A percentile compares a stretch with the other conserved stretches of the same genome.
Evolutionary conservation across 306 rosid genomes (phyloP).

Genomic region (Sophora flavescens): DNA sequence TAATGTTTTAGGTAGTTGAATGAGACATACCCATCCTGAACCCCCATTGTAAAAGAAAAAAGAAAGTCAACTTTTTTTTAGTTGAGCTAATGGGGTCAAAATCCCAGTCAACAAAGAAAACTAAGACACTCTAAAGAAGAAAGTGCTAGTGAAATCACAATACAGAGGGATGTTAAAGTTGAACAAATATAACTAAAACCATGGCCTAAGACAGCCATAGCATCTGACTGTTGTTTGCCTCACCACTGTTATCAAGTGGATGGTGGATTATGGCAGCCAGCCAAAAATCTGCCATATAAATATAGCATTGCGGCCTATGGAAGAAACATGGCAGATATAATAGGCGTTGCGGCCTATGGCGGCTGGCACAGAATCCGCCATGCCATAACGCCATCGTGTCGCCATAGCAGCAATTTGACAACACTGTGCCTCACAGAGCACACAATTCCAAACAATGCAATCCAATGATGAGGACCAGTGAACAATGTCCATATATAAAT

Average conservation of each 20-base stretch:
- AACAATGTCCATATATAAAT: background rate
- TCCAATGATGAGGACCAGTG: background rate
- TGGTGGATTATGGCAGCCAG: no score
- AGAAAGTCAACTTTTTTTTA: background rate
- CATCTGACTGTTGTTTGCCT: background rate
- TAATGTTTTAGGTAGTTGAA: slow-evolving; percentile 23
- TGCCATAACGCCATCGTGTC: no score
- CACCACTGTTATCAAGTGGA: background rate
- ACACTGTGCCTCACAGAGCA: background rate
- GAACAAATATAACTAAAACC: background rate
- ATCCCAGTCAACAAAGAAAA: background rate
- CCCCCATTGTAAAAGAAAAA: background rate
- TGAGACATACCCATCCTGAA: background rate
- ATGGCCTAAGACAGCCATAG: background rate
- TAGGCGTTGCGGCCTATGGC: no score
- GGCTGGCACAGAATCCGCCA: no score
- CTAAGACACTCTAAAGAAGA: background rate
- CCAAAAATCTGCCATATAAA: no score
- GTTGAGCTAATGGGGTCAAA: background rate
- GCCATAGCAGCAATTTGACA: no score
- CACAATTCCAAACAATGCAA: background rate
- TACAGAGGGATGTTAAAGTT: background rate
- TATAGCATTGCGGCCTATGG: no score
- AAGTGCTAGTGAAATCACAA: background rate
- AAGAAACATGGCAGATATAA: no score